These are phyloP conservation scores for Pythium aristosporum DNA, from an alignment of 352 stramenopile species.

Conservation along the genomic window DNA sequence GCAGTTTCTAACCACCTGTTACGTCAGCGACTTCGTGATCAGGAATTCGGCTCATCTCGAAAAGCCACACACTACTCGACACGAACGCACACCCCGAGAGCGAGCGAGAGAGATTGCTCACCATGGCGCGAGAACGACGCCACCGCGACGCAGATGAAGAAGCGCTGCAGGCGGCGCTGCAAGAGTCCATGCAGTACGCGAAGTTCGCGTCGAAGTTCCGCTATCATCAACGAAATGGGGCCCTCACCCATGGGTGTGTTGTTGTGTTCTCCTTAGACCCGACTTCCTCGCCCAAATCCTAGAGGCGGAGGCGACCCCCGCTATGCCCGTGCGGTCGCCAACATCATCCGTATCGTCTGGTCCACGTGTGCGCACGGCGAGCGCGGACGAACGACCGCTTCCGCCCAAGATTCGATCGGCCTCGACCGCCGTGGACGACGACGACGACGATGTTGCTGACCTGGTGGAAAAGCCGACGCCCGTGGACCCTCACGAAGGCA, in stretches of 20 bases:
- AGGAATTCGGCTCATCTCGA: conserved; percentile 2
- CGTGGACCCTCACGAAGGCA: neutral
- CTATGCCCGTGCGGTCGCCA: neutral
- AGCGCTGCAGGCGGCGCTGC: conserved; percentile 59
- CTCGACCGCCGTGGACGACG: conserved; percentile 12
- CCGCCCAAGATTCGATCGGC: conserved; percentile 16
- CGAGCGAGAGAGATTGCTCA: neutral
- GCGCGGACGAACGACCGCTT: neutral
- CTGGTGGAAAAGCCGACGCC: neutral
- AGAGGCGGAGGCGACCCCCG: conserved; percentile 42
- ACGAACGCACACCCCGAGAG: neutral
- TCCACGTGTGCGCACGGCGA: conserved; percentile 1
- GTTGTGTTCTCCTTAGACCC: conserved; percentile 28
- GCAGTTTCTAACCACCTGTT: neutral
- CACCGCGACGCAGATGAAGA: conserved; percentile 67
- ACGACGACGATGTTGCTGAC: conserved; percentile 10
- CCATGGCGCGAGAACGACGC: conserved; percentile 20
- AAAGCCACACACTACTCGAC: neutral
- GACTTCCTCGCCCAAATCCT: conserved; percentile 75
- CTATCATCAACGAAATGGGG: neutral
- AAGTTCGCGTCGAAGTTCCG: neutral
- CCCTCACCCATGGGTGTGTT: neutral
- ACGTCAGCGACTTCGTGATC: neutral
- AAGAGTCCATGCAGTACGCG: conserved; percentile 58
- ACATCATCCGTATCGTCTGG: conserved; percentile 6